Evolutionary conservation across 257 asterid genomes (phyloP), one percentile per base, ranked within the genome.

Genomic region (Jacaranda mimosifolia): DNA sequence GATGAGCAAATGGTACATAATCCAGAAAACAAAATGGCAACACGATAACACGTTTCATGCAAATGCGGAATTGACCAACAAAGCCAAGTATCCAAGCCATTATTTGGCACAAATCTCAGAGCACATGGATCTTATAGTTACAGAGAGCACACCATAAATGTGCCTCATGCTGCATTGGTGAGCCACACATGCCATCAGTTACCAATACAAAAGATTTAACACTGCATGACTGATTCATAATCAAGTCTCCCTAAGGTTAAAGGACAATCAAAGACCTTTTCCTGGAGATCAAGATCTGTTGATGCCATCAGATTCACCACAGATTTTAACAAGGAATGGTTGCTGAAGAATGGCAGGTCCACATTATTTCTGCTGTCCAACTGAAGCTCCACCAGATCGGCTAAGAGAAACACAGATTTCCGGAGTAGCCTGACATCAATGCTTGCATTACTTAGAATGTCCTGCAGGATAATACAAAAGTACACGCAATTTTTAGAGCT

Each of bases 201-300:
- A 62, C 58, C 46, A 46, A 19, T 18, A 36, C 15, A 17, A 75
- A 51, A 43, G 46, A 36, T 3, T 17, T 46, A 51, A 72, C 60
- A 73, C 43, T 9, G 1, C 43, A 49, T 45, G n/a, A 56, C 4
- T 79, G 76, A 32, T 51, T 62, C 39, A 17, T 52, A 15, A 75
- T 55, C 52, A 73, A 36, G 56, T 63, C 21, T 40, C 43, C 38
- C 35, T 67, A 67, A 60, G 36, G 42, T 51, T 70, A 51, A 68
- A 66, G 55, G 59, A 38, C 51, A 45, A 73, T 49, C 18, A 77
- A 26, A 46, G 68, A 94, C 98, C 98, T 94, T 94, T 83, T 94
- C 98, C 85, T 83, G 94, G 73, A 94, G 96, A 90, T 94, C 98
- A 67, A 92, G 86, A 84, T 94, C 97, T 10, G 63, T 32, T 57